Percentiles rank a stretch among this genome's conserved stretches.
phyloP scores from a whole-genome alignment of 1,284 basidiomycete species.

The Naganishia liquefaciens region DNA sequence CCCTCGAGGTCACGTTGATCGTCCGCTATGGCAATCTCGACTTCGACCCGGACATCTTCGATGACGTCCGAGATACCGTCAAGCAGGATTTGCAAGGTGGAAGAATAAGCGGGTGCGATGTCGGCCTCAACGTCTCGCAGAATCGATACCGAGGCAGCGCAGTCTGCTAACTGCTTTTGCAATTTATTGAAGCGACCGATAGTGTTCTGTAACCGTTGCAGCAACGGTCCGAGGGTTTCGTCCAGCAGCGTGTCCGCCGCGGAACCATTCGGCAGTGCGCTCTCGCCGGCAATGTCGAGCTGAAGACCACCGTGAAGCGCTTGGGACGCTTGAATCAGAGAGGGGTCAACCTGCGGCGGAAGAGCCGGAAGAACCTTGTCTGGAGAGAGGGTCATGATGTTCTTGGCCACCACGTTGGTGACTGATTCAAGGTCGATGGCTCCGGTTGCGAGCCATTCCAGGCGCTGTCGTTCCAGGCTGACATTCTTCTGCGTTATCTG shows the following conservation, averaged over 20 bases:
- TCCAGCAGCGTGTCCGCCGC: neutral
- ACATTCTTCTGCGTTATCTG: slow-evolving; percentile 64
- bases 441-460: slow-evolving; percentile 51
- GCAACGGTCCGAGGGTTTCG: neutral
- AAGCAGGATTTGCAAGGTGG: slow-evolving; percentile 59
- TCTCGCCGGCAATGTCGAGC: slow-evolving; percentile 30
- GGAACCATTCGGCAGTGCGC: no score
- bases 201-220: neutral
- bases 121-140: slow-evolving; percentile 39
- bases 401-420: neutral
- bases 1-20: slow-evolving; percentile 70
- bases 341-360: neutral
- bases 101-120: slow-evolving; percentile 26
- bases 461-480: slow-evolving; percentile 57
- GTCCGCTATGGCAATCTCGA: slow-evolving; percentile 79
- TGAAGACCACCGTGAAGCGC: slow-evolving; percentile 38
- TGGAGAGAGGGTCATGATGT: neutral
- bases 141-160: slow-evolving; percentile 44
- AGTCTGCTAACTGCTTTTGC: slow-evolving; percentile 48
- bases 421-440: slow-evolving; percentile 39
- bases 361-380: neutral
- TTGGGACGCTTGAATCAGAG: neutral
- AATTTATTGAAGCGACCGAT: slow-evolving; percentile 40
- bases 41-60: slow-evolving; percentile 79
- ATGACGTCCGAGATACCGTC: slow-evolving; percentile 73